phyloP scores from a whole-genome alignment of 768 basidiomycete species.

The Cystofilobasidium ferigula region DNA sequence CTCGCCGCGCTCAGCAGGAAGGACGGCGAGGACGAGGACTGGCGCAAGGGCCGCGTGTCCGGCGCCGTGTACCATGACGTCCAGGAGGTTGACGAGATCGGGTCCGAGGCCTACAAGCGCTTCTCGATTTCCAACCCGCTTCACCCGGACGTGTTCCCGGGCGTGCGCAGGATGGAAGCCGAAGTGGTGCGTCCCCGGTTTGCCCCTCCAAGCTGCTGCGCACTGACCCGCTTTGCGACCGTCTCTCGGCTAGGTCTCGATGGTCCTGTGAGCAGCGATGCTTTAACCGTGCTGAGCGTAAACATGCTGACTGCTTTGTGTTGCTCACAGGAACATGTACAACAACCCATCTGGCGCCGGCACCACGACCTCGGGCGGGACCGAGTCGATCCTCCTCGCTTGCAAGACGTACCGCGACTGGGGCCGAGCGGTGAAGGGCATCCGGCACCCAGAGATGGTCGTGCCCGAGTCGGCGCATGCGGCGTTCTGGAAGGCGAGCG shows the following conservation, averaged over 20 bases:
- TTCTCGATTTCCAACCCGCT: constrained; percentile 65
- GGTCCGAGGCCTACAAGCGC: constrained; percentile 60
- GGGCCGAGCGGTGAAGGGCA: constrained; percentile 56
- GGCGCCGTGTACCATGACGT: constrained; percentile 57
- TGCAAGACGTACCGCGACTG: constrained; percentile 60
- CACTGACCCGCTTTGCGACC: background rate
- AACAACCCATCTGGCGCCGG: constrained; percentile 73
- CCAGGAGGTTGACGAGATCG: constrained; percentile 63
- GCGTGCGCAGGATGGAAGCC: constrained; percentile 80
- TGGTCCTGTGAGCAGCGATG: no score
- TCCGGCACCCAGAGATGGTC: constrained; percentile 77
- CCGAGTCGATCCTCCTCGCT: constrained; percentile 86
- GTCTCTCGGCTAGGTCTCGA: constrained; percentile 21
- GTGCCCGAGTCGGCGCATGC: constrained; percentile 77
- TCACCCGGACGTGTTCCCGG: constrained; percentile 25
- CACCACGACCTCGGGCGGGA: constrained; percentile 87
- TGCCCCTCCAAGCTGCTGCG: background rate
- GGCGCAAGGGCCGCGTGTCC: constrained; percentile 62
- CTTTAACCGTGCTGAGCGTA: no score
- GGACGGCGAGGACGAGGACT: constrained; percentile 52
- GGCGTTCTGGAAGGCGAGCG: constrained; percentile 70
- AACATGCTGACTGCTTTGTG: constrained; percentile 1
- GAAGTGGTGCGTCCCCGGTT: constrained; percentile 60
- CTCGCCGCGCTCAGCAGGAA: constrained; percentile 42
- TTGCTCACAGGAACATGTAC: constrained; percentile 46